Evolutionary conservation across 1,139 yeast species (phyloP).

Genomic region (Candida sp.): DNA sequence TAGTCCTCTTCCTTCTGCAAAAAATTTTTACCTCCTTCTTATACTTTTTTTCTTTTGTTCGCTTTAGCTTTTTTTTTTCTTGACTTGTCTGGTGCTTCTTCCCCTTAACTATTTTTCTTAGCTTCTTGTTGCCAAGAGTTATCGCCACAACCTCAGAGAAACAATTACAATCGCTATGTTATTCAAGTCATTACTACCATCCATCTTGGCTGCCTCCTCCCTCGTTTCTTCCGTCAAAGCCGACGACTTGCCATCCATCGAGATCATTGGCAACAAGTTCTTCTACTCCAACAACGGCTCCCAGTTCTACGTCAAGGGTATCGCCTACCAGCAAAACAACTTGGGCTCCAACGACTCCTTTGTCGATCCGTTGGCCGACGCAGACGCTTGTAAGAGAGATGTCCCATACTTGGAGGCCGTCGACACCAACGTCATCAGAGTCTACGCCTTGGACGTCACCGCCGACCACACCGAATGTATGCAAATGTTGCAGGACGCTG

Average conservation of each 20-base stretch:
- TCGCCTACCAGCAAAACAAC: slow-evolving; percentile 51
- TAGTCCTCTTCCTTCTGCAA: background rate
- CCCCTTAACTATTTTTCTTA: slow-evolving; percentile 1
- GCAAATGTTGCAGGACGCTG: slow-evolving; percentile 69
- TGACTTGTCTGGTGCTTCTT: background rate
- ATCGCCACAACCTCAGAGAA: background rate
- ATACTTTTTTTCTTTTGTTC: slow-evolving; percentile 3
- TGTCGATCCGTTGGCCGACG: slow-evolving; percentile 75
- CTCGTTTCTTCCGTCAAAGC: slow-evolving; percentile 14
- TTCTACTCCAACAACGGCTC: slow-evolving; percentile 49
- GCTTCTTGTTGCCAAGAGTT: slow-evolving; percentile 1
- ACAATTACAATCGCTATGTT: slow-evolving; percentile 31
- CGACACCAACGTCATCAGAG: slow-evolving; percentile 70
- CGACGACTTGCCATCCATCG: slow-evolving; percentile 35
- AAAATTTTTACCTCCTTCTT: slow-evolving; percentile 1
- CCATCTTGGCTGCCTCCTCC: slow-evolving; percentile 26
- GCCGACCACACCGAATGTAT: slow-evolving; percentile 72
- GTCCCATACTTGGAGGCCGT: slow-evolving; percentile 67
- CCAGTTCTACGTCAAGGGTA: slow-evolving; percentile 48
- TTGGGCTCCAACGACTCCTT: slow-evolving; percentile 51
- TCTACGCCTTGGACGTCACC: slow-evolving; percentile 70
- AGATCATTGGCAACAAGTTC: slow-evolving; percentile 50
- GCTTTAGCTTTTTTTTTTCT: background rate
- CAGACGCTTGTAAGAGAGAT: slow-evolving; percentile 78
- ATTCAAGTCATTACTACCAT: slow-evolving; percentile 38